Conservation (phyloP, 2,329 filamentous ascomycete species). For the Aspergillus neotritici region DNA sequence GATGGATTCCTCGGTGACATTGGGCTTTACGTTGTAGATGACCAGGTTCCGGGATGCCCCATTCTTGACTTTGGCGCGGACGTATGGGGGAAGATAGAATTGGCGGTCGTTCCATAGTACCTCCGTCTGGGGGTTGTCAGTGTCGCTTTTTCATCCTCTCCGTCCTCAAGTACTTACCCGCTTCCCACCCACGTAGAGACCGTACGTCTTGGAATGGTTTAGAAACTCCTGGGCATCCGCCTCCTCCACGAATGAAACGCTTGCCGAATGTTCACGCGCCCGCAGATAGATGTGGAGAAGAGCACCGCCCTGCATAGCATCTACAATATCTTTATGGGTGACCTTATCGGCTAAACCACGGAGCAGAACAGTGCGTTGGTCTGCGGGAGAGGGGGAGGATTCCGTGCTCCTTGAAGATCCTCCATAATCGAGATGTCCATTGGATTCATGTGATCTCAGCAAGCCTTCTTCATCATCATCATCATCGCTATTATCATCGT, state of each 20-base stretch:
- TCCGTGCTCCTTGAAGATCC: conserved; percentile 15
- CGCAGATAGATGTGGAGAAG: conserved; percentile 64
- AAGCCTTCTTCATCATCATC: conserved; percentile 20
- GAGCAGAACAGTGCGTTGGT: conserved; percentile 48
- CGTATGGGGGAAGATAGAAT: conserved; percentile 58
- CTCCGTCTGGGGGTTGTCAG: conserved; percentile 49
- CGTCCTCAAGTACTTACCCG: conserved; percentile 47
- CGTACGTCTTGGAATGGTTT: conserved; percentile 57
- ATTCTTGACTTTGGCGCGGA: conserved; percentile 57
- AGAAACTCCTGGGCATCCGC: conserved; percentile 61
- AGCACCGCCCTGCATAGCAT: conserved; percentile 62
- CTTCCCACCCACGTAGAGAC: conserved; percentile 64
- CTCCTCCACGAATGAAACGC: conserved; percentile 64
- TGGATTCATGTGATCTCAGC: conserved; percentile 18
- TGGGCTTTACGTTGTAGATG: conserved; percentile 54
- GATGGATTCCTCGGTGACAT: conserved; percentile 59
- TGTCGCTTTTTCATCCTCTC: neutral
- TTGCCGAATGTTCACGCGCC: conserved; percentile 53
- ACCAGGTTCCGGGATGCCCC: conserved; percentile 72
- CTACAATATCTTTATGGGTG: conserved; percentile 61
- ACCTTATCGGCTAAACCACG: conserved; percentile 56
- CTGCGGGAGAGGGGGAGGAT: conserved; percentile 10
- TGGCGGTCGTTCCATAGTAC: conserved; percentile 67
- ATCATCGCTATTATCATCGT: conserved; percentile 7
- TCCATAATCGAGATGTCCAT: conserved; percentile 22